Evolutionary conservation across 2,329 filamentous ascomycete genomes (phyloP).

Genomic region (Bipolaris sorokiniana): DNA sequence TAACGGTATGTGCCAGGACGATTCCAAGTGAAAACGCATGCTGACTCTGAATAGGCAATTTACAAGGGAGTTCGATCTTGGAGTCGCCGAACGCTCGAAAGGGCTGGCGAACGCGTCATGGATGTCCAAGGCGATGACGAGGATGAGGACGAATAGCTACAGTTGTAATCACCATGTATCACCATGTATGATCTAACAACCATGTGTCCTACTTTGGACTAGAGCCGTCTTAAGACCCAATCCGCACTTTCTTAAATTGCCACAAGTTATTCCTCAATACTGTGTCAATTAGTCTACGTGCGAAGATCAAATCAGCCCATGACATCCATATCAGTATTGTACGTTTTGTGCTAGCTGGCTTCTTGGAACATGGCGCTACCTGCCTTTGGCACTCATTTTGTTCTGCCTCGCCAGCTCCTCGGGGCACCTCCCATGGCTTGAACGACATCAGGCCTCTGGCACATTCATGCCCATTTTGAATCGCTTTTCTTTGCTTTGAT

Average conservation of each 20-base stretch:
- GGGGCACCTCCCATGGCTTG: slow-evolving; percentile 31
- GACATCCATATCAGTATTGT: slow-evolving; percentile 34
- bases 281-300: slow-evolving; percentile 96
- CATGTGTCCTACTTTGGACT: background rate
- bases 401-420: slow-evolving; percentile 30
- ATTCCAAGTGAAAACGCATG: background rate
- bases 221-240: background rate
- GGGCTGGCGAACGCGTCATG: slow-evolving; percentile 78
- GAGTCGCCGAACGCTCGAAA: slow-evolving; percentile 75
- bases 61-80: slow-evolving; percentile 81
- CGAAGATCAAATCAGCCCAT: slow-evolving; percentile 68
- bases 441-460: slow-evolving; percentile 31
- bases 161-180: slow-evolving; percentile 3
- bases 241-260: slow-evolving; percentile 97
- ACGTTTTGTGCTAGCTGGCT: slow-evolving; percentile 44
- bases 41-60: slow-evolving; percentile 63
- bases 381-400: slow-evolving; percentile 32
- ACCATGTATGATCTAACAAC: background rate
- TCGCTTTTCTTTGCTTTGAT: background rate
- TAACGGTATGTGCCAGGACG: slow-evolving; percentile 65
- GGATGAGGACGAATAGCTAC: slow-evolving; percentile 54
- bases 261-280: slow-evolving; percentile 72
- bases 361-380: slow-evolving; percentile 37
- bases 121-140: slow-evolving; percentile 74
- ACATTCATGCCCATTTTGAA: slow-evolving; percentile 23